Evolutionary conservation across 2,329 filamentous ascomycete species (phyloP), one percentile per base, ranked within the genome.

Genomic region (Paracoccidioides lutzii): DNA sequence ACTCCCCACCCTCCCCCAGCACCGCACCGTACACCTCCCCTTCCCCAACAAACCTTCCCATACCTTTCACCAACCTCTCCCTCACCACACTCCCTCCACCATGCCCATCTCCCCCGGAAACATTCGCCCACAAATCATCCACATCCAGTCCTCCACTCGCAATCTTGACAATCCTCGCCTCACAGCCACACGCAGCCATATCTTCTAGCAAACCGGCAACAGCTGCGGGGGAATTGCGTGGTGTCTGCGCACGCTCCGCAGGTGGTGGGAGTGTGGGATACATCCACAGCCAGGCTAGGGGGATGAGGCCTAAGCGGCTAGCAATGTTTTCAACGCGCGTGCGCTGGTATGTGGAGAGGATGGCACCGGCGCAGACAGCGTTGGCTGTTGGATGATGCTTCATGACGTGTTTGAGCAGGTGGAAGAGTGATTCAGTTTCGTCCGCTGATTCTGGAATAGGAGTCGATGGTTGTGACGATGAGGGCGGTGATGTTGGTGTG

Each of bases 301-400:
- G 88, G 0, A 80, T 79, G 10, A 98, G 79, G 2, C 86, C 87
- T n/a, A 97, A 77, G 14, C 93, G 80, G n/a, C 84, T 67, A 9
- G 90, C 90, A 9, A 97, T 84, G 57, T 88, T 91, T 73, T 98
- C 93, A 52, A 98, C 86, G n/a, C 93, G 80, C 0, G 91, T 97
- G 56, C 93, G 85, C 73, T 98, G 93, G 71, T 98, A 98, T 3
- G 90, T 95, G 8, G 89, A 95, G 41, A 97, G 74, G 59, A 98
- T 95, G 22, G 93, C 93, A 54, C 93, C 93, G 0, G 90, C 89
- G 62, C 85, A 90, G 52, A 98, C 75, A 37, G 91, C 93, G 67
- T 94, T 90, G 53, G 87, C 86, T 56, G 85, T 80, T 0, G 91
- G 91, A 67, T 95, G 87, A 1, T 75, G 77, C 8, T 71, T 66